phyloP scores from a whole-genome alignment of 1,284 basidiomycete genomes.

The Moesziomyces parantarcticus region DNA sequence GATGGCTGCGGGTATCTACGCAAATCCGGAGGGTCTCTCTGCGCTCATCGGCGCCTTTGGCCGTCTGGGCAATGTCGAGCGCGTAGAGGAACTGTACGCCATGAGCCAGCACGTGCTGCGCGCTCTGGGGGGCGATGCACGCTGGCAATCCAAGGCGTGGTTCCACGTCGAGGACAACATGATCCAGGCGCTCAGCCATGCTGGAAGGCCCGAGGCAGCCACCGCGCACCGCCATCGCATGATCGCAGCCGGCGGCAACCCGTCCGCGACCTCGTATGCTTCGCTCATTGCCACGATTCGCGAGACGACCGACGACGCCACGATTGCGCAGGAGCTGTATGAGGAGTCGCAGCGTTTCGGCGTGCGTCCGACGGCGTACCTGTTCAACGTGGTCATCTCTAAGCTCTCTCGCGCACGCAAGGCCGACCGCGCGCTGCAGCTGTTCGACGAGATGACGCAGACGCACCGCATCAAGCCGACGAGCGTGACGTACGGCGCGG shows the following conservation, averaged over 20 bases:
- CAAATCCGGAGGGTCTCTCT: slow-evolving; percentile 51
- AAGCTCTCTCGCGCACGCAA: slow-evolving; percentile 66
- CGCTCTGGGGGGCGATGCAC: slow-evolving; percentile 48
- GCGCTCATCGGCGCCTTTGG: slow-evolving; percentile 57
- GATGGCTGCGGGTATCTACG: slow-evolving; percentile 48
- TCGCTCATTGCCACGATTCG: slow-evolving; percentile 64
- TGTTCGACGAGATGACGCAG: slow-evolving; percentile 61
- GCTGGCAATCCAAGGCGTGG: slow-evolving; percentile 69
- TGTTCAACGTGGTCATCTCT: slow-evolving; percentile 67
- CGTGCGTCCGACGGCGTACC: slow-evolving; percentile 58
- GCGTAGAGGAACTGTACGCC: slow-evolving; percentile 72
- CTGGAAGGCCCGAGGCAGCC: slow-evolving; percentile 53
- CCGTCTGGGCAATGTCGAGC: slow-evolving; percentile 71
- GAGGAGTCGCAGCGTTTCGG: slow-evolving; percentile 64
- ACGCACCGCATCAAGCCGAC: slow-evolving; percentile 74
- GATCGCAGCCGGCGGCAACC: slow-evolving; percentile 57
- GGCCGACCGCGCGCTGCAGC: slow-evolving; percentile 61
- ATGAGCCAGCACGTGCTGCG: slow-evolving; percentile 66
- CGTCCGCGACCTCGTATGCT: slow-evolving; percentile 61
- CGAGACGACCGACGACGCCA: slow-evolving; percentile 67
- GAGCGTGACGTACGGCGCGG: slow-evolving; percentile 92
- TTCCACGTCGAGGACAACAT: slow-evolving; percentile 59
- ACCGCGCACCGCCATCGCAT: slow-evolving; percentile 57
- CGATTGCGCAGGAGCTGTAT: slow-evolving; percentile 65
- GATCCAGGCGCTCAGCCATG: slow-evolving; percentile 64